Evolutionary conservation across 345 rosid genomes (phyloP).

Genomic region (Rubroshorea leprosula): DNA sequence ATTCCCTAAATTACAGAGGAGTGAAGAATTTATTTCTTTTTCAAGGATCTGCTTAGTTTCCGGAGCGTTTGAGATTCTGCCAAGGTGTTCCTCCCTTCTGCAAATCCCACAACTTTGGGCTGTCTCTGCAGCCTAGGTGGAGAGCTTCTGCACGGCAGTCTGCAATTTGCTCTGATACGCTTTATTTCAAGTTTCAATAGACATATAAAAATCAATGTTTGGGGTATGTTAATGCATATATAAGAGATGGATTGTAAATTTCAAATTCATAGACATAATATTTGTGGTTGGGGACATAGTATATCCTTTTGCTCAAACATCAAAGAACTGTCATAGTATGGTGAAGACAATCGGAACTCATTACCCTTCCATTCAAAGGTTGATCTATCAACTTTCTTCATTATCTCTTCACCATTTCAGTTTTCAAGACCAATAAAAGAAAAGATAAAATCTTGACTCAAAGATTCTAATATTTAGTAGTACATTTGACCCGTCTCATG

Average conservation of each 20-base stretch:
- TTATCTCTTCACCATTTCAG: background rate
- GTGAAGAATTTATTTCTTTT: background rate
- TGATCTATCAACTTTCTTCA: background rate
- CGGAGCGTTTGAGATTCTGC: no score
- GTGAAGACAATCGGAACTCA: background rate
- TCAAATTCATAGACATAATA: background rate
- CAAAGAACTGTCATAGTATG: background rate
- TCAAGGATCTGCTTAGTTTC: no score
- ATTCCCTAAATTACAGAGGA: conserved; percentile 1
- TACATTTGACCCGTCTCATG: no score
- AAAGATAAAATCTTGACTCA: no score
- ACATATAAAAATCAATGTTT: background rate
- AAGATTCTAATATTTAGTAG: no score
- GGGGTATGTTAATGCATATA: background rate
- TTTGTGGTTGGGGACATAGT: background rate
- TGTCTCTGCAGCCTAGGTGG: no score
- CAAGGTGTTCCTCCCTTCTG: no score
- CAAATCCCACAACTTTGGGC: no score
- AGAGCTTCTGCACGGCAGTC: no score
- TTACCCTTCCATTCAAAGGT: background rate
- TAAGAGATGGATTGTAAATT: background rate
- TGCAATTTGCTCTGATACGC: background rate
- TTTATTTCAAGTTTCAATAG: no score
- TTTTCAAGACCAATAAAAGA: background rate
- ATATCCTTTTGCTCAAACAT: background rate